Conservation (phyloP, 2,329 filamentous ascomycete genomes). For the Ilyonectria destructans region DNA sequence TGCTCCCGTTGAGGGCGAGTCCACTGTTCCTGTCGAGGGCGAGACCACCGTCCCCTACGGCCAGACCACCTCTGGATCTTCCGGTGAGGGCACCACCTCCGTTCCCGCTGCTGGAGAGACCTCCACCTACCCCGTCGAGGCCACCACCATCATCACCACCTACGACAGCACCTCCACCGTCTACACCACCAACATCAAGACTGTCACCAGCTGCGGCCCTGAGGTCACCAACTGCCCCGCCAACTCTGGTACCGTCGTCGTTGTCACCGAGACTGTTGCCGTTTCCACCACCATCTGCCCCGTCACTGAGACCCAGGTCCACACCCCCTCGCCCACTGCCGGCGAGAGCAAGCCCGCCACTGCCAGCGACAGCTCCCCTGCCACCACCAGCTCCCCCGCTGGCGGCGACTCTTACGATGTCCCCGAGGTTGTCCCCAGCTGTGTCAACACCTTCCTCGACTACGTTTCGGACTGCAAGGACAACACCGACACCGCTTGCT, state of each 20-base stretch:
- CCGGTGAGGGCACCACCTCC: conserved; percentile 2
- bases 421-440: conserved; percentile 85
- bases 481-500: conserved; percentile 89
- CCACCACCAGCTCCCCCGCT: conserved; percentile 49
- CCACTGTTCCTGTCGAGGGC: conserved; percentile 14
- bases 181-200: conserved; percentile 51
- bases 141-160: conserved; percentile 51
- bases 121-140: not conserved
- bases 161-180: conserved; percentile 51
- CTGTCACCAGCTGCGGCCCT: conserved; percentile 56
- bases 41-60: conserved; percentile 15
- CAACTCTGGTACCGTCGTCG: conserved; percentile 43
- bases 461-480: conserved; percentile 79
- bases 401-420: conserved; percentile 38
- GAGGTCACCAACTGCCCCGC: conserved; percentile 66
- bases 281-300: conserved; percentile 46
- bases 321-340: conserved; percentile 32
- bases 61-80: conserved; percentile 13
- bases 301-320: conserved; percentile 43
- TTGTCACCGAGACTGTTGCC: conserved; percentile 47
- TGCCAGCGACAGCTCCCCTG: conserved; percentile 38
- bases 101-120: too few species aligned
- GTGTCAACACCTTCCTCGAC: conserved; percentile 92
- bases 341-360: conserved; percentile 21
- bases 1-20: conserved; percentile 19